Percentiles rank a stretch among this genome's conserved stretches.
Evolutionary conservation across 352 stramenopile species (phyloP).

Genomic region (Pythium dissotocum): DNA sequence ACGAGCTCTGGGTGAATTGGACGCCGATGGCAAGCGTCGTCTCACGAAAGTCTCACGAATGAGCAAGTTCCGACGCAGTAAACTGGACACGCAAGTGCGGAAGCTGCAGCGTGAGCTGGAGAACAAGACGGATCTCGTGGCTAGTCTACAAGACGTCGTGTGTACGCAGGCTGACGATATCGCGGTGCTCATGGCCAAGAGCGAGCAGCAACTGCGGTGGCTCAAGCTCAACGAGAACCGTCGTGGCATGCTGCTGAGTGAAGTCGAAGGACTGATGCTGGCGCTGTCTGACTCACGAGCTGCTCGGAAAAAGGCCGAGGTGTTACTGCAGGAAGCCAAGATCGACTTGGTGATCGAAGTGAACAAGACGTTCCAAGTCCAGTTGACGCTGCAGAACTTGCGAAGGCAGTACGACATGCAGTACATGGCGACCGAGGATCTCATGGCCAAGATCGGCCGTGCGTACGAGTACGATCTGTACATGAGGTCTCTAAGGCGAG

Average conservation of each 20-base stretch:
- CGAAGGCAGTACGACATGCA: conserved; percentile 56
- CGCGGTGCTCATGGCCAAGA: conserved; percentile 38
- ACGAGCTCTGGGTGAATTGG: conserved; percentile 5
- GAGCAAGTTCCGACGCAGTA: conserved; percentile 68
- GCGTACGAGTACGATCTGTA: conserved; percentile 62
- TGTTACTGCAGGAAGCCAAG: conserved; percentile 35
- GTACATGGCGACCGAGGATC: conserved; percentile 48
- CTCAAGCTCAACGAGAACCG: conserved; percentile 47
- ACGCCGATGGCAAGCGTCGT: conserved; percentile 7
- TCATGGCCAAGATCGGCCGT: conserved; percentile 53
- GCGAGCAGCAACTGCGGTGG: conserved; percentile 42
- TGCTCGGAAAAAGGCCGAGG: conserved; percentile 27
- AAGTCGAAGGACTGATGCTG: conserved; percentile 44
- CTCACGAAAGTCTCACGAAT: conserved; percentile 47
- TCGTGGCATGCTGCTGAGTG: conserved; percentile 48
- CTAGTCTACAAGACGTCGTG: conserved; percentile 52
- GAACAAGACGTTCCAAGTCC: conserved; percentile 45
- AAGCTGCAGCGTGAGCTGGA: conserved; percentile 57
- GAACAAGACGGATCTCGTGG: conserved; percentile 46
- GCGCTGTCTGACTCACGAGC: conserved; percentile 27
- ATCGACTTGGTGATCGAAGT: conserved; percentile 48
- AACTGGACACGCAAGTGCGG: conserved; percentile 60
- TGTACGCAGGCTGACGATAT: conserved; percentile 58
- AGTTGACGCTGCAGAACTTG: conserved; percentile 41
- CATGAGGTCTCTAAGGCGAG: conserved; percentile 56